A percentile compares a stretch with the other conserved stretches of the same genome.
These are phyloP conservation scores for Lactarius evosmus DNA, from an alignment of 768 basidiomycete species.

Conservation along the genomic window DNA sequence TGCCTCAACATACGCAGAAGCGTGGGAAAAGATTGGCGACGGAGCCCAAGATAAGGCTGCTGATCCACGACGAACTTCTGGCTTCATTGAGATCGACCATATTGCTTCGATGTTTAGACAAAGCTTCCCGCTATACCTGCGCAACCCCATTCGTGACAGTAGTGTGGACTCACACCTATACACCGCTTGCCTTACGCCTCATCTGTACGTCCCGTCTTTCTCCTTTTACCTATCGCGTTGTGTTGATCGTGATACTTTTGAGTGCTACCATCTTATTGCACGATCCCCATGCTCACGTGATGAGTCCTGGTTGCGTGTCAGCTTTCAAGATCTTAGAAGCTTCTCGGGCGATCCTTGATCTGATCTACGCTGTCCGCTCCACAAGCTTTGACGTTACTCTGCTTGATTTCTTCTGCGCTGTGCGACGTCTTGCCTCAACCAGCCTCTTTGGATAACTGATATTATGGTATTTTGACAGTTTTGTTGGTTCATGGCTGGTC, in stretches of 20 bases:
- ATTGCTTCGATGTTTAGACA: conserved; percentile 31
- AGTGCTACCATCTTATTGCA: conserved; percentile 71
- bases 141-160: conserved; percentile 36
- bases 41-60: conserved; percentile 6
- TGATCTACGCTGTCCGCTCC: conserved; percentile 61
- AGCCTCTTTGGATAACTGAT: conserved; percentile 8
- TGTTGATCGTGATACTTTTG: conserved; percentile 8
- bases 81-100: conserved; percentile 34
- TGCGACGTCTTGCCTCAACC: conserved; percentile 35
- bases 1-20: conserved; percentile 24
- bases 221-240: conserved; percentile 36
- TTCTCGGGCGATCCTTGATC: conserved; percentile 61
- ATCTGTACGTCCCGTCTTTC: conserved; percentile 33
- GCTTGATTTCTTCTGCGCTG: conserved; percentile 66
- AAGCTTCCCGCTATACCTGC: conserved; percentile 35
- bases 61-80: conserved; percentile 35
- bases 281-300: conserved; percentile 69
- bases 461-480: conserved; percentile 39
- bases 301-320: conserved; percentile 57
- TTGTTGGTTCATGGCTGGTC: conserved; percentile 66
- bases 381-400: conserved; percentile 72
- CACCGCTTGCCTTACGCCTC: conserved; percentile 29
- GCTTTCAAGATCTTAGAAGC: conserved; percentile 66
- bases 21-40: conserved; percentile 20
- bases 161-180: conserved; percentile 41